Base-by-base conservation (phyloP, 2,329 filamentous ascomycete species). In the Penicillium psychrosexuale region DNA sequence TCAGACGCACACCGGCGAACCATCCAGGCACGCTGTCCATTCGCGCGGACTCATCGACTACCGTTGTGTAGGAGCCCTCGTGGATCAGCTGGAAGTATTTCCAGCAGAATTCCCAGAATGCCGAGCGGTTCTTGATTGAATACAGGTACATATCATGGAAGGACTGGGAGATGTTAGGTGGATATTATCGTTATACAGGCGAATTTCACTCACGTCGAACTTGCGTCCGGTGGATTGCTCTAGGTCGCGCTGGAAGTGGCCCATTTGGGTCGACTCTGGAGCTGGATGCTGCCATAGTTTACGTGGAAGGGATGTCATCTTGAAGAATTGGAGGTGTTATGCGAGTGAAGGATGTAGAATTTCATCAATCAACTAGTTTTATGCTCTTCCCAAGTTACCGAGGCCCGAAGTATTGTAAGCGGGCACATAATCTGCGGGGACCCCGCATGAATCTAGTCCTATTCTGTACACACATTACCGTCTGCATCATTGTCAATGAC, bases 1-100 rank as follows among this genome's bases (percentile, higher is more conserved):
- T 95, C 63, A 94, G 71, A 5, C 77, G 74, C 1, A 91, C 80
- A 30, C 90, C 90, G 1, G 84, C 75, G 70, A 94, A 95, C 90
- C 90, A 95, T 38, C 78, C 75, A 0, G 90, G 90, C 5, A 93
- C 80, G 15, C 78, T 77, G 57, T 90, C 86, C 70, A 95, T 90
- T 1, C 85, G 83, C 1, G 82, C 78, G 0, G 76, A 77, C 64
- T 90, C 86, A 66, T 95, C 89, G 3, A 94, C 85, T 1, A 88
- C 84, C 9, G 67, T 72, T 0, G 72, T 73, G 66, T 83, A 84
- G 4, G 70, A 73, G 30, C 89, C 89, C 34, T 81, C 78, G 63
- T 90, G 78, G 59, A 91, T 84, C 53, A 87, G 74, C 45, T 80
- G 78, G 57, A 82, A 75, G 49, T 78, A 79, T 24, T 83, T 75